Conservation (phyloP, 129 eudicot genomes). For the Lactuca sativa region DNA sequence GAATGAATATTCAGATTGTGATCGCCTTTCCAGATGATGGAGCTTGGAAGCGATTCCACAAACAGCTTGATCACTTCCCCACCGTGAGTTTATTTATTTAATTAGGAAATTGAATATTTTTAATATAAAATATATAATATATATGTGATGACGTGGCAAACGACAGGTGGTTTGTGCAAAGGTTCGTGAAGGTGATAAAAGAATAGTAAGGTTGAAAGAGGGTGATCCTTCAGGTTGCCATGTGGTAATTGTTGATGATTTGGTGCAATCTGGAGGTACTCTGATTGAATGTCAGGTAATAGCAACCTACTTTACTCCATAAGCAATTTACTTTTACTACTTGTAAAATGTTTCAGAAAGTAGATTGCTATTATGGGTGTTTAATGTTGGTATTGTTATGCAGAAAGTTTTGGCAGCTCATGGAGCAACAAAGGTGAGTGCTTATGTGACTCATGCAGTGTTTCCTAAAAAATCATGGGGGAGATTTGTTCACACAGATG, state of each 20-base stretch:
- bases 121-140: neutral
- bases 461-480: conserved; percentile 79
- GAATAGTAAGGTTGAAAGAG: conserved; percentile 88
- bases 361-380: neutral
- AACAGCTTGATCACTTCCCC: conserved; percentile 66
- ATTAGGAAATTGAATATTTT: neutral
- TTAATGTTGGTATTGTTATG: conserved; percentile 3
- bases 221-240: conserved; percentile 82
- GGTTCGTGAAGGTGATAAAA: conserved; percentile 88
- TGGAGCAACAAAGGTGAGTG: conserved; percentile 92
- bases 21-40: conserved; percentile 98
- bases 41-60: conserved; percentile 98
- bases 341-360: too few species aligned
- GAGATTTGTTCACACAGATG: conserved; percentile 61
- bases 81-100: conserved; percentile 34
- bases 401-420: conserved; percentile 92
- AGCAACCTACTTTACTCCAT: neutral
- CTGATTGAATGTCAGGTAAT: conserved; percentile 89
- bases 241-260: conserved; percentile 91
- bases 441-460: conserved; percentile 89
- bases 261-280: conserved; percentile 94
- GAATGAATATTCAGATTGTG: conserved; percentile 47
- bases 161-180: conserved; percentile 80
- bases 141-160: neutral
- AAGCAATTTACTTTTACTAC: neutral